Base-by-base conservation (phyloP, 768 basidiomycete species). In the Melanogaster broomeanus region DNA sequence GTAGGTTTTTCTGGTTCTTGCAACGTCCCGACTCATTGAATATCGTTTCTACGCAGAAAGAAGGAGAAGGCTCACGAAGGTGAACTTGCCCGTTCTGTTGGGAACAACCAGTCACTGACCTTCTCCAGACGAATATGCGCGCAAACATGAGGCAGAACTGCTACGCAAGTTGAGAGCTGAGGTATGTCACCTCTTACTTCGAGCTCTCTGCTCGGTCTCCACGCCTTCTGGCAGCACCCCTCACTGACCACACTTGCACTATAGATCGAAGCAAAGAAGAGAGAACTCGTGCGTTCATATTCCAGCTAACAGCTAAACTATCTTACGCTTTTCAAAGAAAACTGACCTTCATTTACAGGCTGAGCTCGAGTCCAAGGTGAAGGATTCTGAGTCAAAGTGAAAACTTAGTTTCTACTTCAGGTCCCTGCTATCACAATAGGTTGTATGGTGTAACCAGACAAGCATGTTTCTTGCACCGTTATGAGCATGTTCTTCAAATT, bases 61-160 rank as follows among this genome's bases (percentile, higher is more conserved):
- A 88, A 81, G 69, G 88, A 89, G 67, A 84, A 79, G 63, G 88
- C 87, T 18, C 79, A 87, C 45, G 88, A 90, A 71, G 77, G 80
- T 76, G 15, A 39, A 52, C 30, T 60, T 21, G 51, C 65, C 11
- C 13, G n/a, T 15, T 8, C 21, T n/a, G 22, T 15, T 46, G 28
- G 19, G 11, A 15, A 5, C 6, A 37, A 19, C 7, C 7, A 7
- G 0, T 41, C 46, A 30, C n/a, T 60, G 15, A 60, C 53, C 18
- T 18, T 45, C 19, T 42, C 31, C 57, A 90, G 88, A 87, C 51
- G 78, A 87, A 70, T 89, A 83, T 56, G 74, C 78, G 42, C 82
- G 78, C 49, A 66, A 72, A 52, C 83, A 83, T 49, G 88, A 89
- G 51, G 61, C 67, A 12, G 79, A 77, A 58, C 75, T 82, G 48